Conservation (phyloP, 164 flowering plant genomes). For the Brasenia schreberi region DNA sequence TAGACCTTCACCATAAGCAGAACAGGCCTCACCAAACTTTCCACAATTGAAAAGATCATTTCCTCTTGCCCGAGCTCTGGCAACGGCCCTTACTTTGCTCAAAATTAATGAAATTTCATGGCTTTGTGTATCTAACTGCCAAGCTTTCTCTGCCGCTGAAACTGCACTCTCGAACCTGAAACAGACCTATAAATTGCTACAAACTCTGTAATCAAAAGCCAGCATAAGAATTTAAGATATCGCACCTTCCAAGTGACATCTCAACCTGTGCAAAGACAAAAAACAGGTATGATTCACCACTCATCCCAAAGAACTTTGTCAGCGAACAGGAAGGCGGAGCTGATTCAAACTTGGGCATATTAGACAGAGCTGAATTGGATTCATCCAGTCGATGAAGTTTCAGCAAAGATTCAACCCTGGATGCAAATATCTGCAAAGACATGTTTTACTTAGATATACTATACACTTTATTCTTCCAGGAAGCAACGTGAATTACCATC, state of each 20-base stretch:
- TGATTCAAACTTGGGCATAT: constrained; percentile 27
- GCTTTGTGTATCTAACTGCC: constrained; percentile 46
- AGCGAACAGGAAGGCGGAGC: constrained; percentile 24
- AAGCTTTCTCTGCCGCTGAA: constrained; percentile 57
- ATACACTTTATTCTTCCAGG: no score
- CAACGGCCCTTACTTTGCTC: constrained; percentile 47
- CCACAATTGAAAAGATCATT: constrained; percentile 78
- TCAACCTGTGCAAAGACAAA: constrained; percentile 51
- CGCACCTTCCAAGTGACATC: constrained; percentile 78
- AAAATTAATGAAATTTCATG: constrained; percentile 40
- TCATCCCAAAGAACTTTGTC: constrained; percentile 47
- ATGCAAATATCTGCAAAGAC: constrained; percentile 48
- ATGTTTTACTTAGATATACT: no score
- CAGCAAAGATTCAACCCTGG: constrained; percentile 71
- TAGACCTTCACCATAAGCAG: constrained; percentile 81
- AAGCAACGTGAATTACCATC: no score
- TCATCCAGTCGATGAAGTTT: constrained; percentile 70
- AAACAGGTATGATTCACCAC: constrained; percentile 36
- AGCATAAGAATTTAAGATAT: constrained; percentile 3
- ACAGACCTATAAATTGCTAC: not conserved
- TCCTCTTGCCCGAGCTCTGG: constrained; percentile 71
- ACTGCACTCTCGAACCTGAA: constrained; percentile 90
- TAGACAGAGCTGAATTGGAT: constrained; percentile 35
- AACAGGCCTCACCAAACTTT: constrained; percentile 65
- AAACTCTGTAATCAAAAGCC: not conserved